Conservation (phyloP, 768 basidiomycete genomes). For the Dentipellis sp. region DNA sequence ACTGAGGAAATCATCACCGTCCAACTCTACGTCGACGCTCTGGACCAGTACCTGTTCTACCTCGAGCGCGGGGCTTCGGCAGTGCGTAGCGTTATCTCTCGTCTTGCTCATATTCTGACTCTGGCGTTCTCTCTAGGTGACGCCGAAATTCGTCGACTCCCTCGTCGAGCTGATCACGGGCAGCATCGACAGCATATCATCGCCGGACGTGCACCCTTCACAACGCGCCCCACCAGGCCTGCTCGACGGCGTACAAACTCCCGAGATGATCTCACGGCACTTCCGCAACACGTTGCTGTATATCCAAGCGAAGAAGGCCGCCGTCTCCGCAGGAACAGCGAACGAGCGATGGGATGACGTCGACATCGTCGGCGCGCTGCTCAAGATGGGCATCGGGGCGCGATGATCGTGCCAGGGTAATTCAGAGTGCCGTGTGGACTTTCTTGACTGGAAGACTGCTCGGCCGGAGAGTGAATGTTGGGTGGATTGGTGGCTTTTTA, state of each 20-base stretch:
- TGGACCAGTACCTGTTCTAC: slow-evolving; percentile 95
- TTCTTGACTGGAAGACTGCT: no score
- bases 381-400: slow-evolving; percentile 66
- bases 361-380: slow-evolving; percentile 75
- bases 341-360: slow-evolving; percentile 69
- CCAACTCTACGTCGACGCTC: slow-evolving; percentile 91
- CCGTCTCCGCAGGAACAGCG: slow-evolving; percentile 30
- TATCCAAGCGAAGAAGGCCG: slow-evolving; percentile 71
- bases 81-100: slow-evolving; percentile 38
- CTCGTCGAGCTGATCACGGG: slow-evolving; percentile 93
- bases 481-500: background rate
- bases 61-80: slow-evolving; percentile 89
- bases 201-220: slow-evolving; percentile 81
- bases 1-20: slow-evolving; percentile 96
- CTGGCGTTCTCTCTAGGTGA: slow-evolving; percentile 44
- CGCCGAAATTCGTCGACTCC: slow-evolving; percentile 93
- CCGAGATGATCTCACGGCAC: slow-evolving; percentile 90
- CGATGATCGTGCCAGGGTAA: slow-evolving; percentile 1
- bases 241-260: slow-evolving; percentile 86
- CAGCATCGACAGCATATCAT: slow-evolving; percentile 86
- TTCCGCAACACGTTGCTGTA: slow-evolving; percentile 86
- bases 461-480: no score
- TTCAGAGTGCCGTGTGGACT: no score
- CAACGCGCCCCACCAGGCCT: slow-evolving; percentile 82
- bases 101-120: background rate